Conservation (phyloP, 1,284 basidiomycete genomes). For the Psilocybe mexicana region DNA sequence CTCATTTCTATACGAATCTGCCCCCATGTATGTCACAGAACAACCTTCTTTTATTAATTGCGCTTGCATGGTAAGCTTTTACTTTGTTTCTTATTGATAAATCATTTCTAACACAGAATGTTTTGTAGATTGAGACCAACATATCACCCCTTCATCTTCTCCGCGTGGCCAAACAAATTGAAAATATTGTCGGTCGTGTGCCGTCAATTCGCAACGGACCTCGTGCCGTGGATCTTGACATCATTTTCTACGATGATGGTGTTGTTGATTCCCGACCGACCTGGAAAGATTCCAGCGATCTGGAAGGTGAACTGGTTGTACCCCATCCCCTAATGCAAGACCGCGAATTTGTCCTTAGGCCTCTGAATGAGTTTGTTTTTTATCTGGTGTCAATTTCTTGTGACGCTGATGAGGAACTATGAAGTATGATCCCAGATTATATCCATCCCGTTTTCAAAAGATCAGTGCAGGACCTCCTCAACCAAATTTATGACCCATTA, state of each 20-base stretch:
- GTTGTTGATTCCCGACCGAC: conserved; percentile 58
- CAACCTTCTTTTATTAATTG: conserved; percentile 92
- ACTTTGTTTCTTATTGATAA: background rate
- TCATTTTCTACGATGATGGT: conserved; percentile 77
- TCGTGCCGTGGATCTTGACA: conserved; percentile 89
- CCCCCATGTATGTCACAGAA: conserved; percentile 94
- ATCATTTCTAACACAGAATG: background rate
- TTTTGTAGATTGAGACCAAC: conserved; percentile 69
- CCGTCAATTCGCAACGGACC: conserved; percentile 87
- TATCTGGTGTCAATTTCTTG: background rate
- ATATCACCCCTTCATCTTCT: conserved; percentile 68
- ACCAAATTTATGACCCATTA: conserved; percentile 35
- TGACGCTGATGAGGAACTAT: background rate
- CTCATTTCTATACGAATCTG: conserved; percentile 92
- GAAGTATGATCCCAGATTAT: conserved; percentile 71
- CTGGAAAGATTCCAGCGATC: conserved; percentile 44
- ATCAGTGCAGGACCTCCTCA: conserved; percentile 50
- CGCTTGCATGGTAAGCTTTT: conserved; percentile 75
- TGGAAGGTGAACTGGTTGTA: conserved; percentile 70
- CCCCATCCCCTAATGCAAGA: conserved; percentile 86
- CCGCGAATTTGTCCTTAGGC: conserved; percentile 90
- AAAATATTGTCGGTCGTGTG: conserved; percentile 77
- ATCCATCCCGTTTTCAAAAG: conserved; percentile 59
- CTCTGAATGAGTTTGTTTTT: conserved; percentile 77
- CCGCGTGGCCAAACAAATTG: conserved; percentile 72